Base-by-base conservation (phyloP, 805 yeast species). In the Cyberlindnera galapagoensis region DNA sequence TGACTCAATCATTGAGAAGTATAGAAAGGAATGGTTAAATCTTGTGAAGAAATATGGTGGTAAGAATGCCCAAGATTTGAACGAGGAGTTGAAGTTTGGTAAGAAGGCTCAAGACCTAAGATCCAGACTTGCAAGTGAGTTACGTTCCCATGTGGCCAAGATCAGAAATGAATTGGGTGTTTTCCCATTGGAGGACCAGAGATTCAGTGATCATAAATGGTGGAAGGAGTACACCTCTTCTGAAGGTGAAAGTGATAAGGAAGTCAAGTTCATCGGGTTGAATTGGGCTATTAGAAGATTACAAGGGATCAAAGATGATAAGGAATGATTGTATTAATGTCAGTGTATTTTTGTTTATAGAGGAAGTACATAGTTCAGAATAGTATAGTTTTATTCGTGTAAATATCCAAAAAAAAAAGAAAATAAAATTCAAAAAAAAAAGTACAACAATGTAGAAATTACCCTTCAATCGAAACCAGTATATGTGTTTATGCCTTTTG, bases 251-350 rank as follows among this genome's bases (percentile, higher is more conserved):
- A 69, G 77, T 36, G 86, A 76, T 38, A 80, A 80, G 0, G 82
- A 75, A 34, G 71, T 84, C 15, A 59, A 74, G 44, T 81, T 84
- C 44, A 68, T 81, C 18, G 95, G 95, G 3, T 61, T 76, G 49
- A 84, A 84, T 51, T 83, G 94, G 92, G 94, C 94, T 2, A 71
- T 82, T 23, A 74, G 71, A 51, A 66, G 86, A 45, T 67, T 77
- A 28, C 94, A 83, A 52, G 64, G 63, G 9, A 59, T 39, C 14
- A 18, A 32, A 21, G 13, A 30, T 5, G 32, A 33, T 18, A 34
- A 31, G 11, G 34, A 32, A 26, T 22, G n/a, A n/a, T n/a, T n/a
- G n/a, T n/a, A n/a, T n/a, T n/a, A n/a, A 27, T 22, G 14, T 9
- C 5, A 13, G 13, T 20, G 18, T n/a, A 13, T 12, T 12, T 12